Conservation (phyloP, 768 basidiomycete species). For the Gyrodon lividus region DNA sequence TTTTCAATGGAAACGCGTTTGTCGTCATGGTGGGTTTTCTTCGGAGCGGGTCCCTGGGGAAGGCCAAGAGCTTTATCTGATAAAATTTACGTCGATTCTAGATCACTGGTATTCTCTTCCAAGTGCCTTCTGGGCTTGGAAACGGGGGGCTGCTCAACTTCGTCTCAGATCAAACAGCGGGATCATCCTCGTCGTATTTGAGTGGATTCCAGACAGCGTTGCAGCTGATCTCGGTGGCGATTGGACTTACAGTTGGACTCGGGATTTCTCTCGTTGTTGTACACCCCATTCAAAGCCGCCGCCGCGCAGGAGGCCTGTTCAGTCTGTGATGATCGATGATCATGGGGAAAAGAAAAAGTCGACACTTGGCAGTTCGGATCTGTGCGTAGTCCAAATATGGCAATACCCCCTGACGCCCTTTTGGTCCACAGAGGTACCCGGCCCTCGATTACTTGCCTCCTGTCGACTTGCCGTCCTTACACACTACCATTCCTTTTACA, state of each 20-base stretch:
- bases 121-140: slow-evolving; percentile 79
- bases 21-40: slow-evolving; percentile 66
- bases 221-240: slow-evolving; percentile 73
- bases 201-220: slow-evolving; percentile 75
- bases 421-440: no score
- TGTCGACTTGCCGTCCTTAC: no score
- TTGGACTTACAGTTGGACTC: slow-evolving; percentile 79
- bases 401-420: no score
- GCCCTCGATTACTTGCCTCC: no score
- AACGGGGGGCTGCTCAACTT: slow-evolving; percentile 79
- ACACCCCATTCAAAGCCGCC: slow-evolving; percentile 59
- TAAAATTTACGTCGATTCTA: slow-evolving; percentile 2
- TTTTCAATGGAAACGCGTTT: slow-evolving; percentile 73
- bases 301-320: slow-evolving; percentile 59
- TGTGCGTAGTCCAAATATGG: no score
- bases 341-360: no score
- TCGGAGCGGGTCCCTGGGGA: background rate
- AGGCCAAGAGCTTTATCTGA: background rate
- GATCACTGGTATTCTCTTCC: slow-evolving; percentile 82
- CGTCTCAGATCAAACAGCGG: slow-evolving; percentile 53
- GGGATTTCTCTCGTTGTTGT: slow-evolving; percentile 68
- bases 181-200: slow-evolving; percentile 54
- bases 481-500: no score
- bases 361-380: no score
- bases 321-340: slow-evolving; percentile 43